phyloP scores from a whole-genome alignment of 257 asterid species.

The Nicotiana tomentosiformis region DNA sequence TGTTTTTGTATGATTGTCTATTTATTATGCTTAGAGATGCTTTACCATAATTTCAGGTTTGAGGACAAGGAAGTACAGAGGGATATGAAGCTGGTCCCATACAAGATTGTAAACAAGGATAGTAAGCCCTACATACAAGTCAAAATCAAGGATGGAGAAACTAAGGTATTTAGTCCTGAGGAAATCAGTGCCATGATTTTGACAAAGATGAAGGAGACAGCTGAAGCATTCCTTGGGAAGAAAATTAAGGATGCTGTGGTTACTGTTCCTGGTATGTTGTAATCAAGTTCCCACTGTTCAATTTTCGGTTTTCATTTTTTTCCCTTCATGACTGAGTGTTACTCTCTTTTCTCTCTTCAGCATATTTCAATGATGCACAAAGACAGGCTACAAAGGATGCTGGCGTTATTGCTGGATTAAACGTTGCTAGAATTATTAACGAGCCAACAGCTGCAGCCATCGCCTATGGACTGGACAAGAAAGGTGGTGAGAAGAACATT shows the following conservation, averaged over 20 bases:
- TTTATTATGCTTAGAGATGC: constrained; percentile 4
- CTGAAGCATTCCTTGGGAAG: constrained; percentile 89
- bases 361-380: constrained; percentile 95
- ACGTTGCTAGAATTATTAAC: constrained; percentile 83
- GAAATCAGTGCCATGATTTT: constrained; percentile 90
- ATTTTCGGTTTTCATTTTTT: neutral
- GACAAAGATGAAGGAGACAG: constrained; percentile 91
- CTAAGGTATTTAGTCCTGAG: constrained; percentile 91
- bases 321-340: neutral
- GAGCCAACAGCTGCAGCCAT: constrained; percentile 98
- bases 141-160: constrained; percentile 72
- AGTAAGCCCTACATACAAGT: constrained; percentile 93
- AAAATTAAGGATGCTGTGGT: constrained; percentile 86
- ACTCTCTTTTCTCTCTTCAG: constrained; percentile 27
- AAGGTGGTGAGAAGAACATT: constrained; percentile 87
- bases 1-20: neutral
- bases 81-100: constrained; percentile 88
- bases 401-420: constrained; percentile 82
- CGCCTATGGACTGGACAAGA: constrained; percentile 93
- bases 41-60: constrained; percentile 37
- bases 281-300: neutral
- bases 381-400: constrained; percentile 97
- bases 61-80: constrained; percentile 87
- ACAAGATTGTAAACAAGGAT: constrained; percentile 77
- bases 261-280: constrained; percentile 72